A percentile compares a stretch with the other conserved stretches of the same genome.
phyloP scores from a whole-genome alignment of 2,329 filamentous ascomycete species.

The Volutella citrinella region DNA sequence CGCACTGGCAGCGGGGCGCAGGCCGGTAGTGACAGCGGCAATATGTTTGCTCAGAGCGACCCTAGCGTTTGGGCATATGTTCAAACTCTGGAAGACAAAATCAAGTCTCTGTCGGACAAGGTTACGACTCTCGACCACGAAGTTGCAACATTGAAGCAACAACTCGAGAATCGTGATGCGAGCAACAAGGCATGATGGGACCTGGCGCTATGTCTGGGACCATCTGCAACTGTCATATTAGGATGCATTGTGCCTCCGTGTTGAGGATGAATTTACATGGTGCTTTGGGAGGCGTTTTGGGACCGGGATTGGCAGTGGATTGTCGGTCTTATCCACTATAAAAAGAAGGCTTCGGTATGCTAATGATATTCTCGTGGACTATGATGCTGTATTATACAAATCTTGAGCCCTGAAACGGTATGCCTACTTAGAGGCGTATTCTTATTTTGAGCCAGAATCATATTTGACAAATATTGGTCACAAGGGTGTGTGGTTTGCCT shows the following conservation, averaged over 20 bases:
- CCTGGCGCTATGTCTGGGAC: slow-evolving; percentile 4
- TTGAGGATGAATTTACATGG: slow-evolving; percentile 24
- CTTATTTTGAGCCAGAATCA: too few relatives aligned
- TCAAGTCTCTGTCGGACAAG: slow-evolving; percentile 35
- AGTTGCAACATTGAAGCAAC: slow-evolving; percentile 31
- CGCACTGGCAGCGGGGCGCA: slow-evolving; percentile 48
- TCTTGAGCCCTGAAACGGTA: too few relatives aligned
- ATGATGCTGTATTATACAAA: slow-evolving; percentile 26
- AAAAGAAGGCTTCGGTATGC: slow-evolving; percentile 29
- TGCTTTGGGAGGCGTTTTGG: slow-evolving; percentile 28
- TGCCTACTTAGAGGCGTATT: too few relatives aligned
- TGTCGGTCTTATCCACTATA: slow-evolving; percentile 28
- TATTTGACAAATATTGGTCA: too few relatives aligned
- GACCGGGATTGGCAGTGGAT: slow-evolving; percentile 26
- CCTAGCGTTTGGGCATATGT: slow-evolving; percentile 71
- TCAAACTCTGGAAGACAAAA: slow-evolving; percentile 62
- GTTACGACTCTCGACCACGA: slow-evolving; percentile 32
- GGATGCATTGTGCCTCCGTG: slow-evolving; percentile 20
- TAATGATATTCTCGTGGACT: slow-evolving; percentile 18
- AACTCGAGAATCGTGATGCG: slow-evolving; percentile 30
- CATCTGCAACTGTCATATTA: too few relatives aligned
- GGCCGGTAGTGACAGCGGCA: slow-evolving; percentile 58
- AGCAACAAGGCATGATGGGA: slow-evolving; percentile 19
- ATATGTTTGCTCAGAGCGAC: slow-evolving; percentile 61
- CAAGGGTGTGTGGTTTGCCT: too few relatives aligned